A percentile compares a stretch with the other conserved stretches of the same genome.
Evolutionary conservation across 768 basidiomycete species (phyloP).

Genomic region (Cystofilobasidium macerans): DNA sequence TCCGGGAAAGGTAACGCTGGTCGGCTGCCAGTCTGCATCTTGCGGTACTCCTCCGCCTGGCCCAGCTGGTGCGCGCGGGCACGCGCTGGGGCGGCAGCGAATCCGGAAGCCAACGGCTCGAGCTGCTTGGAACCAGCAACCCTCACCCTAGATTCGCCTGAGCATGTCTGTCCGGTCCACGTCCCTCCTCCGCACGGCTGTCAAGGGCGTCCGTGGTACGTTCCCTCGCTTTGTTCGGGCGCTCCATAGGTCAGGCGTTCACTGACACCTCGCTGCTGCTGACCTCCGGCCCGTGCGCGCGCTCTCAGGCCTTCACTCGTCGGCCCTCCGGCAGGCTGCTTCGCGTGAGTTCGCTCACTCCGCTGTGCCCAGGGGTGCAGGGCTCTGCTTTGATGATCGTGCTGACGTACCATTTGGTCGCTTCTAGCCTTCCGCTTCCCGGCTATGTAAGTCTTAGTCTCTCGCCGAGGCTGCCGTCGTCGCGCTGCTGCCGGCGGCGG

Average conservation of each 20-base stretch:
- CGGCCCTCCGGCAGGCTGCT: background rate
- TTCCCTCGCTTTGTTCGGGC: background rate
- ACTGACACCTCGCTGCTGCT: background rate
- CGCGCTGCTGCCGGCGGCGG: background rate
- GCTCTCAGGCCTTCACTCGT: conserved; percentile 2
- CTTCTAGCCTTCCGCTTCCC: conserved; percentile 23
- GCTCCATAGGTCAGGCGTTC: background rate
- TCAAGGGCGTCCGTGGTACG: background rate
- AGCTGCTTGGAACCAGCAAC: conserved; percentile 39
- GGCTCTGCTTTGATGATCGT: too few relatives aligned
- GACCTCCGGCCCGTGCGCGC: background rate
- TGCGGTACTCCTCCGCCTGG: too few relatives aligned
- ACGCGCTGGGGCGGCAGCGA: too few relatives aligned
- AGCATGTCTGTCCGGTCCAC: background rate
- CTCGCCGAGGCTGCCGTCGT: too few relatives aligned
- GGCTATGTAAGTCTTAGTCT: conserved; percentile 17
- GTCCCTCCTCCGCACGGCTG: background rate
- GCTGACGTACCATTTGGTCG: background rate
- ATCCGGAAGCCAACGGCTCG: too few relatives aligned
- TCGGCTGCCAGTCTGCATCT: too few relatives aligned
- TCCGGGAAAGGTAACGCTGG: too few relatives aligned
- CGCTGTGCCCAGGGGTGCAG: too few relatives aligned
- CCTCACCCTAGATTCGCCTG: too few relatives aligned
- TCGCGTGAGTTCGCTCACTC: conserved; percentile 12
- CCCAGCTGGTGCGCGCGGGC: conserved; percentile 32